Percentiles rank a stretch among this genome's conserved stretches.
phyloP scores from a whole-genome alignment of 2,329 filamentous ascomycete genomes.

The Neofusicoccum ribis region DNA sequence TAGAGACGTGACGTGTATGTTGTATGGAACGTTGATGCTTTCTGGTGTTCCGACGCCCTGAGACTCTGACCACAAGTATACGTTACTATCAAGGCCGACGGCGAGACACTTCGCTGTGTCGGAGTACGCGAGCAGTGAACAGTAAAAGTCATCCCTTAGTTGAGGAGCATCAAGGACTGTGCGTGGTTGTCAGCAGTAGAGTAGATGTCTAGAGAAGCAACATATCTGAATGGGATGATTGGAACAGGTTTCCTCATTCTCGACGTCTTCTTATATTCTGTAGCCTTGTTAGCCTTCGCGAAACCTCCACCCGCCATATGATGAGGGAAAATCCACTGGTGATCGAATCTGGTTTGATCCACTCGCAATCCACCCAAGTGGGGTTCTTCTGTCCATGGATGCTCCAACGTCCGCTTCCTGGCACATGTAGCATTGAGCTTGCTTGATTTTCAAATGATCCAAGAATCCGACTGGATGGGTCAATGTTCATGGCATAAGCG shows the following conservation, averaged over 20 bases:
- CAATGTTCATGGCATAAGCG: slow-evolving; percentile 77
- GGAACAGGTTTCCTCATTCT: slow-evolving; percentile 54
- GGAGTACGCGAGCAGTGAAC: slow-evolving; percentile 85
- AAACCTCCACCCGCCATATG: neutral
- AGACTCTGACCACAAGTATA: slow-evolving; percentile 88
- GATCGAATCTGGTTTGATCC: slow-evolving; percentile 36
- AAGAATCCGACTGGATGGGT: slow-evolving; percentile 67
- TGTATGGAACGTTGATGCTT: slow-evolving; percentile 53
- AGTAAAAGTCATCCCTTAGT: slow-evolving; percentile 95
- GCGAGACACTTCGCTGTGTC: slow-evolving; percentile 72
- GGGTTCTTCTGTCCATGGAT: neutral
- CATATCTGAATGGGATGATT: slow-evolving; percentile 74
- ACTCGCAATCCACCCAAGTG: slow-evolving; percentile 45
- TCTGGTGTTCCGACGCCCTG: slow-evolving; percentile 64
- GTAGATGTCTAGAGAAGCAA: slow-evolving; percentile 21
- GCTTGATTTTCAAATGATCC: slow-evolving; percentile 26
- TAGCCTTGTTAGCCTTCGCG: slow-evolving; percentile 22
- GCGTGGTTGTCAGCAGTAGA: slow-evolving; percentile 33
- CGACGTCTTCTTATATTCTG: slow-evolving; percentile 29
- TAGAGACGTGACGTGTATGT: slow-evolving; percentile 72
- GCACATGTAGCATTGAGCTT: neutral
- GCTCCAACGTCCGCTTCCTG: neutral
- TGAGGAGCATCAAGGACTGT: slow-evolving; percentile 85
- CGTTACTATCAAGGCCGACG: slow-evolving; percentile 73
- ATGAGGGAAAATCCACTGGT: slow-evolving; percentile 27